These are phyloP conservation scores for Rhodotorula sp. DNA, from an alignment of 1,284 basidiomycete genomes.

Conservation along the genomic window DNA sequence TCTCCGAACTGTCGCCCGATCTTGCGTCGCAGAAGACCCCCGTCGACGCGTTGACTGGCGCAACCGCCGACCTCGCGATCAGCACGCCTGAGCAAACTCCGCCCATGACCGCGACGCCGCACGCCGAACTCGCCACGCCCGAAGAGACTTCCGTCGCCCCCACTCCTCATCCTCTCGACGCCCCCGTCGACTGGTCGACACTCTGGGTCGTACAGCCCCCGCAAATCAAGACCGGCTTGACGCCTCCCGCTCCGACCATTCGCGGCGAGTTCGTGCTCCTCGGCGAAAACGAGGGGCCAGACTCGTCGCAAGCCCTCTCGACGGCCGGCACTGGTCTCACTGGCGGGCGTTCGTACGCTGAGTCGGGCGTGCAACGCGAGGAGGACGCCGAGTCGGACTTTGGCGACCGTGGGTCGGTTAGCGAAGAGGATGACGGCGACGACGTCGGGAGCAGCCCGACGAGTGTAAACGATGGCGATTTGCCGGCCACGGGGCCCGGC, in stretches of 20 bases:
- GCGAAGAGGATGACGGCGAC: slow-evolving; percentile 18
- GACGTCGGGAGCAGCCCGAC: slow-evolving; percentile 15
- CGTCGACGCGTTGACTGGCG: not conserved
- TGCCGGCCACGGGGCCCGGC: slow-evolving; percentile 11
- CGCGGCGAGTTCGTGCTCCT: slow-evolving; percentile 35
- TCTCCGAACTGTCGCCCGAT: too few species aligned
- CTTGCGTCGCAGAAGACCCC: not conserved
- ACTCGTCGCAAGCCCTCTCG: slow-evolving; percentile 1
- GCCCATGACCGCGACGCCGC: not conserved
- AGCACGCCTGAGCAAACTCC: not conserved
- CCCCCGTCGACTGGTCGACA: slow-evolving; percentile 62
- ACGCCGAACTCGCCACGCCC: not conserved
- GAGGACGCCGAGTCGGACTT: slow-evolving; percentile 12
- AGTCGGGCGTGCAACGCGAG: not conserved
- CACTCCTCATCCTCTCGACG: slow-evolving; percentile 10
- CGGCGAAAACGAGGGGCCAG: slow-evolving; percentile 10
- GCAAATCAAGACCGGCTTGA: slow-evolving; percentile 50
- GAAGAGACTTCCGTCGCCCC: not conserved
- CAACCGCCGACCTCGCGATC: not conserved
- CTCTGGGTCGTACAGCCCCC: slow-evolving; percentile 65
- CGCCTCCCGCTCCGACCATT: slow-evolving; percentile 26
- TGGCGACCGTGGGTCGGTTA: not conserved
- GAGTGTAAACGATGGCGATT: slow-evolving; percentile 15
- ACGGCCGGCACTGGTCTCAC: slow-evolving; percentile 9
- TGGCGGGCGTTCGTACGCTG: not conserved